Conservation (phyloP, 2,329 filamentous ascomycete species). For the Thielaviopsis populi region DNA sequence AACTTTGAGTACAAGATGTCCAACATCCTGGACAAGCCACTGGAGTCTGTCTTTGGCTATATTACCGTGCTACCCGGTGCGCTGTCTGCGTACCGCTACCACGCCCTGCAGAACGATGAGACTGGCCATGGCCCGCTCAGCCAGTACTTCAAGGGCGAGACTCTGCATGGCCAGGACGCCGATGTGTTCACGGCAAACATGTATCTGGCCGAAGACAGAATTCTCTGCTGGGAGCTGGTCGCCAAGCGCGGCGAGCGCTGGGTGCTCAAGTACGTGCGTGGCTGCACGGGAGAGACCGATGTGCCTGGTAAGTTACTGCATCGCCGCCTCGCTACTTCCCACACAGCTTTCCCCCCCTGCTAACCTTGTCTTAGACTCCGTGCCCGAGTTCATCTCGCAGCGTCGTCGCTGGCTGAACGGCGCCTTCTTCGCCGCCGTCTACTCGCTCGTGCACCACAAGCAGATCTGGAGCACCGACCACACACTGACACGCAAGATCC, state of each 20-base stretch:
- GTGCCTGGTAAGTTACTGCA: constrained; percentile 58
- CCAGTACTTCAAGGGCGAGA: constrained; percentile 99
- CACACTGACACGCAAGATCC: constrained; percentile 70
- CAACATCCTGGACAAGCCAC: constrained; percentile 92
- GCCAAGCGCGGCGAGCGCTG: constrained; percentile 89
- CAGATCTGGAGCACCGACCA: constrained; percentile 93
- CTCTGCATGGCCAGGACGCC: constrained; percentile 84
- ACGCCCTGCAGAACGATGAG: constrained; percentile 90
- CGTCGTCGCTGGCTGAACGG: constrained; percentile 94
- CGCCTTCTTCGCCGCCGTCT: constrained; percentile 95
- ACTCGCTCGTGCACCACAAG: constrained; percentile 85
- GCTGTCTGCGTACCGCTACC: constrained; percentile 86
- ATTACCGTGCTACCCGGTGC: constrained; percentile 95
- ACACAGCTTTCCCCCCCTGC: constrained; percentile 6
- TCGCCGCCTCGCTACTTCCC: not conserved
- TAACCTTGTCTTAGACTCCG: constrained; percentile 45
- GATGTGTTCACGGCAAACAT: constrained; percentile 97
- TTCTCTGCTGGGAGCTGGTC: constrained; percentile 86
- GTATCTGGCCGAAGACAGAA: constrained; percentile 82
- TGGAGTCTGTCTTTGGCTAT: constrained; percentile 95
- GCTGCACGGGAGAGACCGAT: constrained; percentile 92
- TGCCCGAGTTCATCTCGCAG: constrained; percentile 95
- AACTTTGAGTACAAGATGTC: constrained; percentile 99
- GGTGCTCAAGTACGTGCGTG: constrained; percentile 97
- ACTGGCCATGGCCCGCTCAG: constrained; percentile 89